Conservation (phyloP, 179 eudicot genomes). For the Spinacia oleracea region DNA sequence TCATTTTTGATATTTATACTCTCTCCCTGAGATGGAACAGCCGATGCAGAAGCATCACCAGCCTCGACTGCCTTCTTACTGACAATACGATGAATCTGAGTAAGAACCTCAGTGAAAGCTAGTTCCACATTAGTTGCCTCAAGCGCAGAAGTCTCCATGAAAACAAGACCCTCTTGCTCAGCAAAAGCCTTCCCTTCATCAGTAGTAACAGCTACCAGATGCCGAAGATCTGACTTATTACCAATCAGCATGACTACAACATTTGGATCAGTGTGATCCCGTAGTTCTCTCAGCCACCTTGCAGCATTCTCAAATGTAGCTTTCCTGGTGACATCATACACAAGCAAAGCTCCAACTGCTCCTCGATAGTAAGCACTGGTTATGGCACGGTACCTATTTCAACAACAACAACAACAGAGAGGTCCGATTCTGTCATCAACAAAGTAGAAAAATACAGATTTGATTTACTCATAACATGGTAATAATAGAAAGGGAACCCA, state of each 20-base stretch:
- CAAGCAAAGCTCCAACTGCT: slow-evolving; percentile 41
- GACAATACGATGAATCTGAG: slow-evolving; percentile 41
- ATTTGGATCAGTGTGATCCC: slow-evolving; percentile 42
- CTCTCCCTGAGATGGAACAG: slow-evolving; percentile 38
- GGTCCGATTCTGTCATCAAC: neutral
- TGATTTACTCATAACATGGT: neutral
- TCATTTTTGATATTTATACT: slow-evolving; percentile 34
- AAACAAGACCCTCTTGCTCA: slow-evolving; percentile 36
- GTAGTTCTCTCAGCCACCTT: slow-evolving; percentile 41
- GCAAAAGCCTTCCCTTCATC: slow-evolving; percentile 40
- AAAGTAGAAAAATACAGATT: neutral
- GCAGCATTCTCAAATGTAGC: slow-evolving; percentile 41
- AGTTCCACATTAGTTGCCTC: slow-evolving; percentile 42
- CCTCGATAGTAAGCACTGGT: slow-evolving; percentile 44
- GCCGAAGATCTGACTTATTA: slow-evolving; percentile 43
- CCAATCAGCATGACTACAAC: slow-evolving; percentile 44
- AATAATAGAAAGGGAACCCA: neutral
- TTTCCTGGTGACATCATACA: slow-evolving; percentile 40
- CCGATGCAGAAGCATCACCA: slow-evolving; percentile 39
- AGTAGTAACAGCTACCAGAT: slow-evolving; percentile 35
- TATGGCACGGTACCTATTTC: slow-evolving; percentile 39
- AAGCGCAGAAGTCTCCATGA: slow-evolving; percentile 43
- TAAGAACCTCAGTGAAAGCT: slow-evolving; percentile 39
- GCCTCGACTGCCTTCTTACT: slow-evolving; percentile 45
- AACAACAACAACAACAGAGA: too few relatives aligned